Conservation (phyloP, 73 alveolate species). For the Strombidium stylifer region DNA sequence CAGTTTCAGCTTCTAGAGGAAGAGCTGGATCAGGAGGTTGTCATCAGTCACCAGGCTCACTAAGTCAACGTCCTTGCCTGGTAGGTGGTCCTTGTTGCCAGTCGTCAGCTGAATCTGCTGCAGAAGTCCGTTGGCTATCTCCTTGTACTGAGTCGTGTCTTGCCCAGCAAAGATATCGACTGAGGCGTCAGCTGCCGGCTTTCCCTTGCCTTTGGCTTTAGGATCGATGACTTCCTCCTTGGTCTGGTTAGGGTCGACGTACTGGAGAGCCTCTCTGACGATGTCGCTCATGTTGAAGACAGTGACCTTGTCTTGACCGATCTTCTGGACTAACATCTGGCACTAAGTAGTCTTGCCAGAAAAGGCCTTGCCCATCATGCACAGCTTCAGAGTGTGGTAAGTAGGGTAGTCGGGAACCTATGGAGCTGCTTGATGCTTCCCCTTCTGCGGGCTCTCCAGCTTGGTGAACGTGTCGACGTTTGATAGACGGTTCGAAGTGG, state of each 20-base stretch:
- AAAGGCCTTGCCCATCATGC: slow-evolving; percentile 41
- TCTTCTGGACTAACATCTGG: slow-evolving; percentile 29
- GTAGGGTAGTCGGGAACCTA: slow-evolving; percentile 11
- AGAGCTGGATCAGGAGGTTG: slow-evolving; percentile 9
- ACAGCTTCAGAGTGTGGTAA: slow-evolving; percentile 48
- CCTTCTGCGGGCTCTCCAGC: background rate
- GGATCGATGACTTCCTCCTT: slow-evolving; percentile 37
- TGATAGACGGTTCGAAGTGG: too few relatives aligned
- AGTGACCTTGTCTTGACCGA: slow-evolving; percentile 54
- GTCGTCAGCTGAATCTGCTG: background rate
- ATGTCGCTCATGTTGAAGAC: slow-evolving; percentile 41
- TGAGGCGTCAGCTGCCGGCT: slow-evolving; percentile 15
- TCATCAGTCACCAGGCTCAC: slow-evolving; percentile 18
- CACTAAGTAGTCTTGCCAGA: slow-evolving; percentile 41
- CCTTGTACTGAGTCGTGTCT: slow-evolving; percentile 29
- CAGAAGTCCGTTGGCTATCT: slow-evolving; percentile 3
- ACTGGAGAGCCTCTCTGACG: slow-evolving; percentile 45
- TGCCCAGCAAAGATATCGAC: slow-evolving; percentile 32
- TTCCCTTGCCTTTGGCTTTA: slow-evolving; percentile 11
- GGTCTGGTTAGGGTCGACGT: slow-evolving; percentile 29
- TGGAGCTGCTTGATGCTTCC: background rate
- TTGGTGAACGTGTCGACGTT: background rate
- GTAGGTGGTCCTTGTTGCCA: background rate
- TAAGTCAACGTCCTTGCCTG: background rate
- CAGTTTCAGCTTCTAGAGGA: slow-evolving; percentile 17